Evolutionary conservation across 345 rosid genomes (phyloP).

Genomic region (Raphanus raphanistrum): DNA sequence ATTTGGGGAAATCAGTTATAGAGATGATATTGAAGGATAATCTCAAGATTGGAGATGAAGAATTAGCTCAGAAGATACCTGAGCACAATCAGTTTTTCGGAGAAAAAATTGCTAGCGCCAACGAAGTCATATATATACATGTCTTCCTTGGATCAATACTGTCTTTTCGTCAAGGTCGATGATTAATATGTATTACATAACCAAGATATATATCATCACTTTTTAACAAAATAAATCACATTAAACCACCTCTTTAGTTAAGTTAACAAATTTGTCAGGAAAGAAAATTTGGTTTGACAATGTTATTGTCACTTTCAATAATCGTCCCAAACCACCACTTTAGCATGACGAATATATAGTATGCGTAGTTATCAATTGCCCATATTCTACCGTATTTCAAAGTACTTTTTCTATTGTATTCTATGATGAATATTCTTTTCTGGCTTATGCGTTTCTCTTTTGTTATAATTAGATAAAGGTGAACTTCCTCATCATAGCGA

Average conservation of each 20-base stretch:
- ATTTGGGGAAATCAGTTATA: too few relatives aligned
- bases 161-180: too few relatives aligned
- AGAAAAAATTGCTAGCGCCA: too few relatives aligned
- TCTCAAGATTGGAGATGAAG: too few relatives aligned
- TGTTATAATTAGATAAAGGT: conserved; percentile 20
- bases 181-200: too few relatives aligned
- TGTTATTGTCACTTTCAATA: conserved; percentile 1
- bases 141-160: too few relatives aligned
- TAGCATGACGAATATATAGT: neutral
- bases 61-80: too few relatives aligned
- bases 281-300: conserved; percentile 9
- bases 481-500: conserved; percentile 25
- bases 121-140: too few relatives aligned
- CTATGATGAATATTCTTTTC: conserved; percentile 23
- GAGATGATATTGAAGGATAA: too few relatives aligned
- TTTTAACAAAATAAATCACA: neutral
- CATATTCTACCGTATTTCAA: neutral
- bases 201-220: neutral
- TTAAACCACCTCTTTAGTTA: neutral
- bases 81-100: too few relatives aligned
- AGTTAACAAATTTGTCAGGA: neutral
- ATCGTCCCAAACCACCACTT: neutral
- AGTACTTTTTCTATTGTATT: conserved; percentile 15
- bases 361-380: conserved; percentile 8
- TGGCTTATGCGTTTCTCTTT: conserved; percentile 23